Base-by-base conservation (phyloP, 192 early-diverging fungal species). In the Gonapodya prolifera region DNA sequence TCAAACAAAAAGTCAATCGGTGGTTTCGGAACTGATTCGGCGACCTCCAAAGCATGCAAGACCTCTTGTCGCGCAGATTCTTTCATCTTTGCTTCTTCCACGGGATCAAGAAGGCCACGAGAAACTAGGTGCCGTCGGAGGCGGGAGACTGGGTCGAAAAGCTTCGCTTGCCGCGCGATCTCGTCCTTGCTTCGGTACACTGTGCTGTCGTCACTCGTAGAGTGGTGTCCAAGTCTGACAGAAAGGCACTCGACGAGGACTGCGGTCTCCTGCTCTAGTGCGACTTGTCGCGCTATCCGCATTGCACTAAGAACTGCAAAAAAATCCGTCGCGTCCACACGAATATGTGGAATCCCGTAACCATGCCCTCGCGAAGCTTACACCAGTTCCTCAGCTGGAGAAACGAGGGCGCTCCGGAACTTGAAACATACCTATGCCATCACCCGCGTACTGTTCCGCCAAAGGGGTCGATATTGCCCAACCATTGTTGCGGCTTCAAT, bases 221-320 rank as follows among this genome's bases (percentile, higher is more conserved):
- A 93, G 85, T 99, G 97, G 82, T 99, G 97, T 2, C 95, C 91
- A 70, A 98, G 87, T 70, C 97, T 95, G 84, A 98, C 97, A 1
- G 97, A 95, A 91, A 99, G 91, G 30, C 96, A 93, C 84, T 99
- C 97, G 69, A 99, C 94, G 35, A 99, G 86, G 0, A 98, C 93
- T 0, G 97, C 96, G 77, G 89, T 90, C 82, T 92, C 86, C 78
- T 95, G 86, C 35, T 90, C 89, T 34, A 97, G 87, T 0, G 93
- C 94, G 30, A 94, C 88, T 75, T 91, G 82, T 75, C 96, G 86
- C 1, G 97, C 96, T 33, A 89, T 91, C 78, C 89, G 88, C 2
- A 92, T 93, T 1, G 92, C 95, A 77, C 94, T 94, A 80, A 96
- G 97, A 28, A 97, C 93, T 1, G 96, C 87, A 74, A 96, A 92